A percentile compares a stretch with the other conserved stretches of the same genome.
phyloP scores from a whole-genome alignment of 2,329 filamentous ascomycete genomes.

The Sclerotinia minor region DNA sequence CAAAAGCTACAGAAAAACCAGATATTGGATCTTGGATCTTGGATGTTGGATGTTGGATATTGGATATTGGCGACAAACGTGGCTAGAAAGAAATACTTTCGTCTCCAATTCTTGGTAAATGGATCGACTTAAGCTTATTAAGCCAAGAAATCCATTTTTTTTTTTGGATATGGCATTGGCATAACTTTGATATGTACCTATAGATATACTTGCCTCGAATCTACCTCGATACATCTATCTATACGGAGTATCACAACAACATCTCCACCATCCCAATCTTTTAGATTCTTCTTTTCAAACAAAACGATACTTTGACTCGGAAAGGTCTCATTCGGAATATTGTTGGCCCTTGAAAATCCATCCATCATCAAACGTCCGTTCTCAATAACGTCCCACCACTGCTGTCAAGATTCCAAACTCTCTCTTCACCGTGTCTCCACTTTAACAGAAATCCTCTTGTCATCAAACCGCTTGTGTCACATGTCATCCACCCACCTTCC shows the following conservation, averaged over 20 bases:
- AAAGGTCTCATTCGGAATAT: neutral
- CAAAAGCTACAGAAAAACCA: neutral
- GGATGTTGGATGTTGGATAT: too few relatives aligned
- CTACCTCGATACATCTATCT: neutral
- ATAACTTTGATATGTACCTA: neutral
- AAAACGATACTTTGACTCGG: neutral
- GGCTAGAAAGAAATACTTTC: neutral
- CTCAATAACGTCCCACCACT: neutral
- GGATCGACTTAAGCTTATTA: too few relatives aligned
- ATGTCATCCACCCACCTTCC: neutral
- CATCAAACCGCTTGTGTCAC: slow-evolving; percentile 3
- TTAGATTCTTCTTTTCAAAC: neutral
- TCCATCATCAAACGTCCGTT: slow-evolving; percentile 11
- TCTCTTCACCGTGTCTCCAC: slow-evolving; percentile 8
- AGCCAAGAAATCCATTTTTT: neutral
- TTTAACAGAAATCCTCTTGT: neutral
- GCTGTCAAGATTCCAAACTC: slow-evolving; percentile 2
- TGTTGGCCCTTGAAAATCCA: neutral
- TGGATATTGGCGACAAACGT: neutral
- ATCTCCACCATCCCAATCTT: neutral
- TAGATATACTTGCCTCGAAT: neutral
- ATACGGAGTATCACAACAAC: too few relatives aligned
- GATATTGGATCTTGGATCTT: neutral
- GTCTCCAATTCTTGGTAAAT: neutral
- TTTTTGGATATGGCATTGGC: neutral